These are phyloP conservation scores for Euryodendron excelsum DNA, from an alignment of 148 eudicot genomes.

Conservation along the genomic window DNA sequence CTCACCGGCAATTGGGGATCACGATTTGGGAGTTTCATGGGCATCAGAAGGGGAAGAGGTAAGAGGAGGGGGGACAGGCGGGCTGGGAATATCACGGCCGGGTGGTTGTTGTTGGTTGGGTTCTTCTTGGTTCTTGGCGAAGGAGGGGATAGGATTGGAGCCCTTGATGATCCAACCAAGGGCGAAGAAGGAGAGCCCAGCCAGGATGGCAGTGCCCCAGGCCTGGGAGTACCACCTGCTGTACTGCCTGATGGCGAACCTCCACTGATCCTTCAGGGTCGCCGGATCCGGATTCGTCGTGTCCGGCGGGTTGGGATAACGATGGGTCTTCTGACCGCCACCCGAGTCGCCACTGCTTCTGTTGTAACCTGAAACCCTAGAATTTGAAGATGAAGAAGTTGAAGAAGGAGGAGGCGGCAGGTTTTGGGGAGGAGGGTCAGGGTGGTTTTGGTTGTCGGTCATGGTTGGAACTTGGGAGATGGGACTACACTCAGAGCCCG, in stretches of 20 bases:
- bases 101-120: background rate
- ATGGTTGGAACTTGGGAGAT: constrained; percentile 9
- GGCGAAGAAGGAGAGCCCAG: constrained; percentile 87
- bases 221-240: constrained; percentile 94
- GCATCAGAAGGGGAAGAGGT: background rate
- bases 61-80: no score
- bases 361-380: constrained; percentile 23
- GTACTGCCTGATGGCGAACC: constrained; percentile 77
- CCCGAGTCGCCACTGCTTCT: no score
- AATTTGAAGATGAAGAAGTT: no score
- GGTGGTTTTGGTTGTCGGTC: constrained; percentile 30
- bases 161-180: constrained; percentile 95
- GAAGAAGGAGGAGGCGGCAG: constrained; percentile 5
- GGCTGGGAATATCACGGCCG: no score
- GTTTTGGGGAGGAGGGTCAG: constrained; percentile 7
- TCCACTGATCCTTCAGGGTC: constrained; percentile 83
- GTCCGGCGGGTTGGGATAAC: constrained; percentile 65
- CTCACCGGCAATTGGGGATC: no score
- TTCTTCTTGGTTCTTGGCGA: background rate
- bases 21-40: background rate
- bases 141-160: constrained; percentile 72
- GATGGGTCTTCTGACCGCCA: constrained; percentile 19
- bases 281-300: constrained; percentile 40
- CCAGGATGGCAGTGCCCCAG: constrained; percentile 97
- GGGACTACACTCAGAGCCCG: no score